Conservation (phyloP, 169 alveolate species). For the Ophryocystis elektroscirrha region DNA sequence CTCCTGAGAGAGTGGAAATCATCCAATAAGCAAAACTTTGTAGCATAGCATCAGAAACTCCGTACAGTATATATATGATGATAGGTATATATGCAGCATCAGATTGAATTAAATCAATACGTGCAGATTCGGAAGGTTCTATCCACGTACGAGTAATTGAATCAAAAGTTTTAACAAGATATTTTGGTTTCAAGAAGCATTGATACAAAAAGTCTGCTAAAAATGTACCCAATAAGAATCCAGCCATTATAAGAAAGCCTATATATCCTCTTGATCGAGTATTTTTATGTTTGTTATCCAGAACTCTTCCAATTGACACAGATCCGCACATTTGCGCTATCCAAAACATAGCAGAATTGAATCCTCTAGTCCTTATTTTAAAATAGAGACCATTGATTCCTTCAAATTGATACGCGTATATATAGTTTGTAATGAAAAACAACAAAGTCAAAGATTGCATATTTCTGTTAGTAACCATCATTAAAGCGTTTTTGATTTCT, state of each 20-base stretch:
- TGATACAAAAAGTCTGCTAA: neutral
- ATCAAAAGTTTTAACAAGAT: neutral
- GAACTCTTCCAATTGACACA: neutral
- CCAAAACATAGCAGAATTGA: slow-evolving; percentile 20
- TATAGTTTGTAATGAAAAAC: slow-evolving; percentile 18
- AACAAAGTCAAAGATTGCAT: slow-evolving; percentile 3
- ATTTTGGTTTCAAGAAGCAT: neutral
- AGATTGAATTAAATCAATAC: neutral
- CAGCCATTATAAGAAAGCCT: neutral
- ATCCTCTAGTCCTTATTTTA: slow-evolving; percentile 20
- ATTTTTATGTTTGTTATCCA: neutral
- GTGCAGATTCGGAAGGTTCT: neutral
- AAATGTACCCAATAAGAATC: no score
- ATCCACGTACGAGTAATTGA: neutral
- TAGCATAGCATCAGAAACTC: neutral
- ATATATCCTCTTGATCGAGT: neutral
- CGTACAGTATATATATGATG: neutral
- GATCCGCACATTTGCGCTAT: slow-evolving; percentile 13
- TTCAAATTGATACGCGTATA: slow-evolving; percentile 19
- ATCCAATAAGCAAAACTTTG: slow-evolving; percentile 3
- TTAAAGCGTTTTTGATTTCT: neutral
- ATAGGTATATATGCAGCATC: neutral
- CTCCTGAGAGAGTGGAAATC: neutral
- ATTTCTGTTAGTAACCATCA: neutral
- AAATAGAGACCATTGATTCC: slow-evolving; percentile 17